Conservation (phyloP, 2,329 filamentous ascomycete genomes). For the Colletotrichum euphorbiae region DNA sequence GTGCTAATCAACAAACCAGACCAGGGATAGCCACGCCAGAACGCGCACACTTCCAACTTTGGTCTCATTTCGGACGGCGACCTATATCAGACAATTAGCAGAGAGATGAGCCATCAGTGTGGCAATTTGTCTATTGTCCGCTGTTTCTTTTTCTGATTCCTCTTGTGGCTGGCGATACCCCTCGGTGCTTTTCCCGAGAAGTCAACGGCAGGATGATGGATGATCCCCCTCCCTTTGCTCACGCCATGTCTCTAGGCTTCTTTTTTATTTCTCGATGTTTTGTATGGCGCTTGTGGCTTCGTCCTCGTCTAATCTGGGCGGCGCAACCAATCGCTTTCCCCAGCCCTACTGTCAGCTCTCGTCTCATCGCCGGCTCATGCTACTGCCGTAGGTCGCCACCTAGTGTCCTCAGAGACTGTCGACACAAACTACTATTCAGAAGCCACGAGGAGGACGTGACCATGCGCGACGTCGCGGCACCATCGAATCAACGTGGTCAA, state of each 20-base stretch:
- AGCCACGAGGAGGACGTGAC: slow-evolving; percentile 15
- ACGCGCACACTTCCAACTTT: slow-evolving; percentile 13
- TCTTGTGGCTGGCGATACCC: slow-evolving; percentile 28
- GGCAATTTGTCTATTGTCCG: slow-evolving; percentile 20
- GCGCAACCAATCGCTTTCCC: slow-evolving; percentile 25
- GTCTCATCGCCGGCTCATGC: slow-evolving; percentile 4
- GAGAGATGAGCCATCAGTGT: slow-evolving; percentile 18
- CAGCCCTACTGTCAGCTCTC: slow-evolving; percentile 29
- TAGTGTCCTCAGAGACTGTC: background rate
- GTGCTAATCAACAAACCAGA: slow-evolving; percentile 19
- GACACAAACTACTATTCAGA: background rate
- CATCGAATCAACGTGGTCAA: slow-evolving; percentile 16
- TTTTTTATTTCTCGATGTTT: slow-evolving; percentile 31
- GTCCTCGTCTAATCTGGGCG: slow-evolving; percentile 21
- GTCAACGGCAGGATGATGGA: slow-evolving; percentile 22
- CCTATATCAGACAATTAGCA: slow-evolving; percentile 31
- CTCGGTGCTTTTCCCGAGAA: slow-evolving; percentile 29
- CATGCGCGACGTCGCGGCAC: slow-evolving; percentile 10
- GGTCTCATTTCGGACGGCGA: slow-evolving; percentile 17
- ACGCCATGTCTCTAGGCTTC: slow-evolving; percentile 28
- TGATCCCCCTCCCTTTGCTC: slow-evolving; percentile 30
- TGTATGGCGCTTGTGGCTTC: slow-evolving; percentile 32
- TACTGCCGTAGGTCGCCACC: too few species aligned
- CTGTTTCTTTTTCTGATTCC: slow-evolving; percentile 25
- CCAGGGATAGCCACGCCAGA: slow-evolving; percentile 24